Evolutionary conservation across 2,329 filamentous ascomycete genomes (phyloP).

Genomic region (Capronia epimyces): DNA sequence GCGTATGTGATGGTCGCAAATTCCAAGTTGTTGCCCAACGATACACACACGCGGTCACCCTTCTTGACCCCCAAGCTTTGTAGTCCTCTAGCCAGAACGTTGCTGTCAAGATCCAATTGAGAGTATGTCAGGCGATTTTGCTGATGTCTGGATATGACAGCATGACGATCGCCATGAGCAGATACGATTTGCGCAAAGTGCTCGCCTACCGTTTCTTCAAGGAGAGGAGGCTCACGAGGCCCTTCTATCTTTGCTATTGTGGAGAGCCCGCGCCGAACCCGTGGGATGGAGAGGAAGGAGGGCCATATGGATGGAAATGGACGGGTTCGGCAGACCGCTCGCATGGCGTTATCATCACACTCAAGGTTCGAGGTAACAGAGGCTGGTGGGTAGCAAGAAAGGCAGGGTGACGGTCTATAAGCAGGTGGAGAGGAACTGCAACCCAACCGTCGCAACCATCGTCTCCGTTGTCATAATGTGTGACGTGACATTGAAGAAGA

Average conservation of each 20-base stretch:
- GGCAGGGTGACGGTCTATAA: neutral
- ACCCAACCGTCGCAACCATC: no score
- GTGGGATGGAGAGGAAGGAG: neutral
- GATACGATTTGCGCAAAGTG: slow-evolving; percentile 44
- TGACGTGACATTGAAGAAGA: no score
- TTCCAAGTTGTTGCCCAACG: slow-evolving; percentile 77
- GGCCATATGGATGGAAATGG: neutral
- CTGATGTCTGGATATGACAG: slow-evolving; percentile 60
- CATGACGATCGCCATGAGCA: slow-evolving; percentile 44
- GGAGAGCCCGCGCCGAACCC: slow-evolving; percentile 13
- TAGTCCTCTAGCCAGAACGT: slow-evolving; percentile 27
- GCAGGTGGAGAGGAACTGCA: neutral
- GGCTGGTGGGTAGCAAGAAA: neutral
- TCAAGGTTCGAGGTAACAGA: neutral
- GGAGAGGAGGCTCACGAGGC: slow-evolving; percentile 37
- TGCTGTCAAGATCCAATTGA: slow-evolving; percentile 56
- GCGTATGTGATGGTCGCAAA: slow-evolving; percentile 77
- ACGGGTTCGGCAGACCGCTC: slow-evolving; percentile 16
- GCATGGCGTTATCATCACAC: slow-evolving; percentile 18
- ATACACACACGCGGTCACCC: slow-evolving; percentile 72
- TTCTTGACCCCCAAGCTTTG: slow-evolving; percentile 28
- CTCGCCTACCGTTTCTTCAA: slow-evolving; percentile 44
- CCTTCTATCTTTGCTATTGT: slow-evolving; percentile 24
- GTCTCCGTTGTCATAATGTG: no score
- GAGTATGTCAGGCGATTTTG: slow-evolving; percentile 64